Evolutionary conservation across 768 basidiomycete genomes (phyloP), one percentile per base, ranked within the genome.

Genomic region (Mycena leptocephala): DNA sequence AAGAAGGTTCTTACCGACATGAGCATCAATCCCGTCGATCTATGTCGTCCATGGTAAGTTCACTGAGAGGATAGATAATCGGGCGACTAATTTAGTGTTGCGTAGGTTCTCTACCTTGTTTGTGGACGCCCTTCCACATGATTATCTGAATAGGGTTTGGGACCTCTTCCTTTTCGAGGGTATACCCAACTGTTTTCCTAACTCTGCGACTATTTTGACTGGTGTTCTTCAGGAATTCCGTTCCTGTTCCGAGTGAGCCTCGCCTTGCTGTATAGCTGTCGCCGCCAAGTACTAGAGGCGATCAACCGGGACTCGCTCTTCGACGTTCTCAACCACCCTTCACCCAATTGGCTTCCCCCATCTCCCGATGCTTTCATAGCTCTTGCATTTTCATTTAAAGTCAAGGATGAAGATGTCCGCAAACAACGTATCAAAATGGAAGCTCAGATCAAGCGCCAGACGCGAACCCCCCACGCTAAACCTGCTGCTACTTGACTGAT

Each of bases 131-230:
- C 87, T 96, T 18, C 93, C 95, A 0, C 81, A 86, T 0, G 91
- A 93, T 3, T 91, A 92, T 79, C 84, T 95, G 20, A 91, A 93
- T 71, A 88, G 96, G 32, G 89, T 95, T 16, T 96, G 96, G 95
- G 96, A 96, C 80, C 81, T 96, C 3, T 96, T 96, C 81, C 83
- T 96, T 24, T 95, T 89, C 76, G 95, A 96, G 84, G 95, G 95
- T 95, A 81, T 32, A 86, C 74, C 10, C 4, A 26, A 9, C 35
- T 18, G 16, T 16, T 28, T 20, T n/a, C 43, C 22, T 11, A 26
- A 22, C 39, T 2, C 24, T 37, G 11, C 26, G 10, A 24, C n/a
- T 63, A 10, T 24, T 32, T 30, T 73, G 18, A 39, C 67, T 28
- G 8, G 56, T 14, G 58, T n/a, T n/a, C n/a, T 63, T 48, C 71